Evolutionary conservation across 345 rosid species (phyloP).

Genomic region (Clausena lansium): DNA sequence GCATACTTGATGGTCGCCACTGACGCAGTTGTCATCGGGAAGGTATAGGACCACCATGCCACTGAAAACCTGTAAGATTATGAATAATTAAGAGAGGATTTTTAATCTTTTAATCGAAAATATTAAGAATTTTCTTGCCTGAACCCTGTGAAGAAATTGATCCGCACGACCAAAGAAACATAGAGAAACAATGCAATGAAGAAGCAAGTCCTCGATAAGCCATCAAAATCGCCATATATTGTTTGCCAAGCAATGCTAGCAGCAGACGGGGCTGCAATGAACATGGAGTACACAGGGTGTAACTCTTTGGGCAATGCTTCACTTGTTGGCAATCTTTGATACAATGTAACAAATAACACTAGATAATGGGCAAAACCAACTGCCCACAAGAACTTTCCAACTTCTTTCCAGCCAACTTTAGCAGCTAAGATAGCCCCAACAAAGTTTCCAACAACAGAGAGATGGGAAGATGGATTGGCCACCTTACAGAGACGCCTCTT

Average conservation of each 20-base stretch:
- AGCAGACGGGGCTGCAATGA: slow-evolving; percentile 96
- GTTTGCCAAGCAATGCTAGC: slow-evolving; percentile 91
- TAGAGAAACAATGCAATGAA: slow-evolving; percentile 88
- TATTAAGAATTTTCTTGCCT: slow-evolving; percentile 41
- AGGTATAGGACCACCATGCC: slow-evolving; percentile 98
- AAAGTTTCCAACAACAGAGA: slow-evolving; percentile 89
- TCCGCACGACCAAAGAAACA: slow-evolving; percentile 65
- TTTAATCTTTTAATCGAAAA: not conserved
- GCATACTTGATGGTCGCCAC: slow-evolving; percentile 90
- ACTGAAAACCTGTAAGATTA: slow-evolving; percentile 67
- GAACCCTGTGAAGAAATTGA: slow-evolving; percentile 95
- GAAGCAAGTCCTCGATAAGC: slow-evolving; percentile 73
- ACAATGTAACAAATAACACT: slow-evolving; percentile 86
- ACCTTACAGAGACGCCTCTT: slow-evolving; percentile 92
- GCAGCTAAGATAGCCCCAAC: slow-evolving; percentile 92
- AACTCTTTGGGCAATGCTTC: slow-evolving; percentile 93
- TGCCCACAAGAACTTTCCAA: slow-evolving; percentile 90
- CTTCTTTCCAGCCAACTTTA: slow-evolving; percentile 81
- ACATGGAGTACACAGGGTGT: slow-evolving; percentile 96
- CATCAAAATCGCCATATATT: slow-evolving; percentile 81
- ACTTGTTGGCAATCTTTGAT: slow-evolving; percentile 86
- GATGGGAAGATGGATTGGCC: slow-evolving; percentile 91
- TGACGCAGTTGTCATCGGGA: slow-evolving; percentile 90
- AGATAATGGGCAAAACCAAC: slow-evolving; percentile 90
- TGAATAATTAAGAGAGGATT: not conserved